Evolutionary conservation across 495 filamentous ascomycete species (phyloP).

Genomic region (Schizothecium vesticola): DNA sequence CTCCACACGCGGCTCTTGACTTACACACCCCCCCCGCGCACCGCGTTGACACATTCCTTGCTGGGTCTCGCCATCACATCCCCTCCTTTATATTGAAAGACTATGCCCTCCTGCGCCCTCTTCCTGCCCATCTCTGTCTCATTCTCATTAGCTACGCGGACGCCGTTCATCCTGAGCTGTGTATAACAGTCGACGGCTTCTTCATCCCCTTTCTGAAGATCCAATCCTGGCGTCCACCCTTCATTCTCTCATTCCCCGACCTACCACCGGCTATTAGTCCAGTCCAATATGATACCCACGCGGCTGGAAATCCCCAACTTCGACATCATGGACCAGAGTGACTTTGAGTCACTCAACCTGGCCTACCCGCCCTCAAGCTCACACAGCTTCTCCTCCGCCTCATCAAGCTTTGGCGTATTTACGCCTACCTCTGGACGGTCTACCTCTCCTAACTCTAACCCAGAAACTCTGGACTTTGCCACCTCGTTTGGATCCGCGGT

Average conservation of each 20-base stretch:
- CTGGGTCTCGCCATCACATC: slow-evolving; percentile 13
- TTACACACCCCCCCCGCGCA: slow-evolving; percentile 5
- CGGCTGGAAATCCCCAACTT: slow-evolving; percentile 19
- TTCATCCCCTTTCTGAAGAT: slow-evolving; percentile 17
- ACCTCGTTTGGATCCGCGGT: slow-evolving; percentile 19
- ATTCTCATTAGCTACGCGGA: slow-evolving; percentile 8
- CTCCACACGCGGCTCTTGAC: not conserved
- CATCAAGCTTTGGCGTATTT: slow-evolving; percentile 33
- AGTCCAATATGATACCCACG: slow-evolving; percentile 16
- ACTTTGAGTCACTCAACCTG: not conserved
- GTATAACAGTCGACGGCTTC: slow-evolving; percentile 22
- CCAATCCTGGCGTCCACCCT: slow-evolving; percentile 10
- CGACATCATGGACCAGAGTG: slow-evolving; percentile 19
- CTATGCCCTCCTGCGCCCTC: slow-evolving; percentile 19
- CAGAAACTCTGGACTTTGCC: slow-evolving; percentile 18
- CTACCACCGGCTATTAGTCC: not conserved
- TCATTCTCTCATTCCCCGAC: slow-evolving; percentile 3
- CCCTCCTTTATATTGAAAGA: slow-evolving; percentile 25
- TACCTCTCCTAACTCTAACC: slow-evolving; percentile 15
- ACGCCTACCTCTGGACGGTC: slow-evolving; percentile 36
- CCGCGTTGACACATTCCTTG: slow-evolving; percentile 18
- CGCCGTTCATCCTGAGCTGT: slow-evolving; percentile 12
- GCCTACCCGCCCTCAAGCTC: slow-evolving; percentile 19
- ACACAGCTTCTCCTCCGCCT: slow-evolving; percentile 32
- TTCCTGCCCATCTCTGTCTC: slow-evolving; percentile 18